Base-by-base conservation (phyloP, 163 green algal genomes). In the Scenedesmus sp. region DNA sequence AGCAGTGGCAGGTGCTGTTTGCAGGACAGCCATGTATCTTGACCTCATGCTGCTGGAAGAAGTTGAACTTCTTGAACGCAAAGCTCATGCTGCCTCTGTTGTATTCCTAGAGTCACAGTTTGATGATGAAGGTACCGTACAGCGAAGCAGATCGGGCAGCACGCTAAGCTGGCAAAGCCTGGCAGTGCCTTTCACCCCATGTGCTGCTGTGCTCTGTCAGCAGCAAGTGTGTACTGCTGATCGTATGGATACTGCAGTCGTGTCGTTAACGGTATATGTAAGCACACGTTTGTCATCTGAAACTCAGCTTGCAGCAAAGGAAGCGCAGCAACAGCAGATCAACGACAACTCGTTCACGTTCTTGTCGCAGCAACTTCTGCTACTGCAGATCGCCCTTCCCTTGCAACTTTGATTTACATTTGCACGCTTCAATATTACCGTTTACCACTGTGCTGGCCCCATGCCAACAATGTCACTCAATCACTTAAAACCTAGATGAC, bases 1-100 rank as follows among this genome's bases (percentile, higher is more conserved):
- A 34, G 23, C 88, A 88, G 46, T 89, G 91, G 93, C 94, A 96
- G 34, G 91, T 95, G 8, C 93, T 91, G 52, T 96, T 94, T 5
- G 87, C 66, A 9, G 96, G 96, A 46, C 96, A 94, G 1, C 86
- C 93, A 74, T 97, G 94, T 2, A 87, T 54, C 12, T 77, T 56
- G 1, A 94, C 64, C 67, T 96, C 94, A 9, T 95, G 76, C 46
- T 96, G 92, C 70, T 96, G 90, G 62, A 97, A 97, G 89, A 98
- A 98, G 57, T 90, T 96, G 84, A 98, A 97, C 15, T 94, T 94
- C 93, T 97, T 97, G 92, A 96, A 98, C 0, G 96, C 95, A 76
- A 98, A 96, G 73, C 89, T 95, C 93, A 97, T 97, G 56, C 52
- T 79, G 70, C 70, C 23, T 34, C 70, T 52, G 70, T 23, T 8